Percentiles rank a stretch among this genome's conserved stretches.
phyloP scores from a whole-genome alignment of 441 rosid species.

The Gossypium schwendimanii region DNA sequence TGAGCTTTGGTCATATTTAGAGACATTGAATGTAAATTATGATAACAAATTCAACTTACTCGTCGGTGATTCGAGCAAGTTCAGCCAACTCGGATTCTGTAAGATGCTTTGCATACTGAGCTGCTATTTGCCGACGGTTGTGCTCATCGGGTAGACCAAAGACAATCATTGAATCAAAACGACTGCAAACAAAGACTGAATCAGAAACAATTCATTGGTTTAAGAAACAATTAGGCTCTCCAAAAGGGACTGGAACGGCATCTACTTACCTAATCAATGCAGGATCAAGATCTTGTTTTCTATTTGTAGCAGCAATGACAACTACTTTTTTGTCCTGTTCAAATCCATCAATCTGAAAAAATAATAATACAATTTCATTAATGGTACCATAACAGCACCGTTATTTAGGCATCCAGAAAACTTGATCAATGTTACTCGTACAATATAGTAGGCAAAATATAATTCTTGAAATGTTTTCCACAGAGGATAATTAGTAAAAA shows the following conservation, averaged over 20 bases:
- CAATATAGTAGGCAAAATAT: background rate
- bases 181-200: slow-evolving; percentile 38
- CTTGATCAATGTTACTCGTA: background rate
- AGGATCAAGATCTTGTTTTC: slow-evolving; percentile 92
- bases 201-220: background rate
- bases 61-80: slow-evolving; percentile 54
- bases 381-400: background rate
- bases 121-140: slow-evolving; percentile 63
- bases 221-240: background rate
- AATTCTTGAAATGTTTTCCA: background rate
- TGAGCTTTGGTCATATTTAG: background rate
- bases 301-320: slow-evolving; percentile 85
- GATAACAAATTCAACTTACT: slow-evolving; percentile 28
- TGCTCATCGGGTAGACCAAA: slow-evolving; percentile 67
- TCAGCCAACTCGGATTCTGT: slow-evolving; percentile 54
- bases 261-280: slow-evolving; percentile 65
- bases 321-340: slow-evolving; percentile 85
- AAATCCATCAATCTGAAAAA: slow-evolving; percentile 82
- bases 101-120: slow-evolving; percentile 85
- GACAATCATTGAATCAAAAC: slow-evolving; percentile 76
- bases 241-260: background rate
- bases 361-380: slow-evolving; percentile 1
- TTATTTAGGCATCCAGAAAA: background rate
- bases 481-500: background rate
- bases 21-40: background rate